Conservation (phyloP, 192 early-diverging fungal genomes). For the Martensiomyces pterosporus region DNA sequence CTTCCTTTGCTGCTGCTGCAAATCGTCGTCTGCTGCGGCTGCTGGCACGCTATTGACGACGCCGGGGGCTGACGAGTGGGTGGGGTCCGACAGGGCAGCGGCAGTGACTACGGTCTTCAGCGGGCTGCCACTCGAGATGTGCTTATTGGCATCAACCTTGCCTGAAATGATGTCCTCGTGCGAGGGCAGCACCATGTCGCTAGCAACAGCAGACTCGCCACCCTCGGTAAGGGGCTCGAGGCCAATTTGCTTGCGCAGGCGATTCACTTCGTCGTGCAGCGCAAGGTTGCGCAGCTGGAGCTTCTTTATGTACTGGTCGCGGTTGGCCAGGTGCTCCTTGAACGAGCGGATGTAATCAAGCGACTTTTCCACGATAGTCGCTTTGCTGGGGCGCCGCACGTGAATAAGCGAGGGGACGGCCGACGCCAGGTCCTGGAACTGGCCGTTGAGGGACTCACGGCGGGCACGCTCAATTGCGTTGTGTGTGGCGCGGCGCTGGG, state of each 20-base stretch:
- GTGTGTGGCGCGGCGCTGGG: slow-evolving; percentile 70
- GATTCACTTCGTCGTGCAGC: slow-evolving; percentile 61
- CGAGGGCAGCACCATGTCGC: slow-evolving; percentile 1
- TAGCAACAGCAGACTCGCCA: slow-evolving; percentile 7
- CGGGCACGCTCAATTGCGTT: slow-evolving; percentile 79
- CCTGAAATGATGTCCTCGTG: slow-evolving; percentile 1
- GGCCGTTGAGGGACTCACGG: slow-evolving; percentile 72
- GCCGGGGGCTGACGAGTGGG: background rate
- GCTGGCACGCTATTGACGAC: background rate
- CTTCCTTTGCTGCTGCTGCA: slow-evolving; percentile 20
- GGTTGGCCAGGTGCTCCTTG: slow-evolving; percentile 41
- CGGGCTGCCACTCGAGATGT: no score
- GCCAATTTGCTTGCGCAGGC: slow-evolving; percentile 55
- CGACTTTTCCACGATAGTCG: slow-evolving; percentile 75
- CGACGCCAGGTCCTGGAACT: slow-evolving; percentile 79
- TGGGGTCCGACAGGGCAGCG: background rate
- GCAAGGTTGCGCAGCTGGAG: slow-evolving; percentile 53
- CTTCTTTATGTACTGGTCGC: slow-evolving; percentile 47
- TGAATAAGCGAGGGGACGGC: slow-evolving; percentile 69
- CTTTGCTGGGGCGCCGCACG: slow-evolving; percentile 75
- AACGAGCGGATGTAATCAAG: slow-evolving; percentile 60
- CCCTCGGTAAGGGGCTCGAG: slow-evolving; percentile 46
- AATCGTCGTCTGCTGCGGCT: background rate
- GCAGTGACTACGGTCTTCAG: slow-evolving; percentile 1
- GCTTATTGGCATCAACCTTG: slow-evolving; percentile 10